Percentiles rank a stretch among this genome's conserved stretches.
Conservation (phyloP, 352 stramenopile genomes). For the Phytophthora lateralis region DNA sequence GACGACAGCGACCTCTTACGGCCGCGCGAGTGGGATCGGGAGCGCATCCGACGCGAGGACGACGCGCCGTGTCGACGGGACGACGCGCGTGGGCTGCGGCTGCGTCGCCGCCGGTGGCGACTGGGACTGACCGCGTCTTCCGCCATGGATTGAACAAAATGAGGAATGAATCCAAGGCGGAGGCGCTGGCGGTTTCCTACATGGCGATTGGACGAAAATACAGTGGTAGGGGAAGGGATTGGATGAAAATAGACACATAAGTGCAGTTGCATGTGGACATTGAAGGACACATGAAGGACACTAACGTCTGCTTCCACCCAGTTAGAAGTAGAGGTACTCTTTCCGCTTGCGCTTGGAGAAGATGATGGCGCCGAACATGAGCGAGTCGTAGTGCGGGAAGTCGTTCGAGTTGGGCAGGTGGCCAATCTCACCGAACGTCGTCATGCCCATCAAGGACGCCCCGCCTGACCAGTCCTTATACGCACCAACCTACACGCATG, state of each 20-base stretch:
- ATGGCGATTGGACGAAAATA: conserved; percentile 30
- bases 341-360: conserved; percentile 87
- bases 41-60: conserved; percentile 33
- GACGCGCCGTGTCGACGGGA: conserved; percentile 25
- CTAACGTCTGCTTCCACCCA: neutral
- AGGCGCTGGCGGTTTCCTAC: conserved; percentile 21
- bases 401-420: conserved; percentile 82
- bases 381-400: conserved; percentile 87
- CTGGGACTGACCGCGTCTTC: conserved; percentile 32
- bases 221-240: conserved; percentile 8
- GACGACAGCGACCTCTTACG: conserved; percentile 40
- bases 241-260: conserved; percentile 8
- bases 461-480: conserved; percentile 87
- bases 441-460: conserved; percentile 87
- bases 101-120: conserved; percentile 40
- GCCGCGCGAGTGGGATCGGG: conserved; percentile 25
- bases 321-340: conserved; percentile 74
- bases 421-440: conserved; percentile 87
- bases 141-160: conserved; percentile 25
- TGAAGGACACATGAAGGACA: conserved; percentile 30
- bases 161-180: conserved; percentile 33
- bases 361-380: conserved; percentile 90
- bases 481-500: conserved; percentile 62
- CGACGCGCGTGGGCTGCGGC: conserved; percentile 29
- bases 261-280: neutral